Evolutionary conservation across 306 rosid species (phyloP), one percentile per base, ranked within the genome.

Genomic region (Canavalia ensiformis): DNA sequence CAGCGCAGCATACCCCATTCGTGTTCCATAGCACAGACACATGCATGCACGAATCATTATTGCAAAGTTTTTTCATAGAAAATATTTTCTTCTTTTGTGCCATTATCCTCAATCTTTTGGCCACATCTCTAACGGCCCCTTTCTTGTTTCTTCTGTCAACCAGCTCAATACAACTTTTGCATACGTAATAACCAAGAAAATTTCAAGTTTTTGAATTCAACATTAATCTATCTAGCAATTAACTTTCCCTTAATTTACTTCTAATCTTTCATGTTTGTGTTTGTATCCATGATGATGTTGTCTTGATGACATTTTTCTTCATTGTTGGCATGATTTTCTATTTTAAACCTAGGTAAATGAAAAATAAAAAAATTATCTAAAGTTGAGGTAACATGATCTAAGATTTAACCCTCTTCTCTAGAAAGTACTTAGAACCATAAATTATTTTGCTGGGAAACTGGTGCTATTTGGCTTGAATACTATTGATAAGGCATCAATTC

Each of bases 1-100:
- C 97, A 92, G 91, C 95, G 54, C 80, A 84, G 77, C 88, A 83
- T 84, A 58, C 91, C 83, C 88, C 89, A 87, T 87, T 82, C 41
- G 42, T 83, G 66, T 64, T 86, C 72, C 88, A 67, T 77, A 8
- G 41, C 75, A 75, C 64, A 77, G 30, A 83, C 84, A 70, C 84
- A 82, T 86, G 89, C 58, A 68, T 55, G 31, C 86, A 58, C 74
- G 49, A 74, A 78, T 83, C 64, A 87, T 85, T 57, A 67, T 80
- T 77, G 68, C 39, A 50, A 75, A 68, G 63, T 83, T 74, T 73
- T 69, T 31, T 13, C 0, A 47, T 46, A n/a, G 70, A 76, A 74
- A 76, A 58, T 60, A n/a, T 60, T 77, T 81, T 68, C 62, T 62
- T 68, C 47, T 69, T 50, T 60, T 49, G 67, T 68, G 66, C 34